A percentile compares a stretch with the other conserved stretches of the same genome.
These are phyloP conservation scores for Tetratostichococcus sp. DNA, from an alignment of 139 green algal genomes.

Conservation along the genomic window DNA sequence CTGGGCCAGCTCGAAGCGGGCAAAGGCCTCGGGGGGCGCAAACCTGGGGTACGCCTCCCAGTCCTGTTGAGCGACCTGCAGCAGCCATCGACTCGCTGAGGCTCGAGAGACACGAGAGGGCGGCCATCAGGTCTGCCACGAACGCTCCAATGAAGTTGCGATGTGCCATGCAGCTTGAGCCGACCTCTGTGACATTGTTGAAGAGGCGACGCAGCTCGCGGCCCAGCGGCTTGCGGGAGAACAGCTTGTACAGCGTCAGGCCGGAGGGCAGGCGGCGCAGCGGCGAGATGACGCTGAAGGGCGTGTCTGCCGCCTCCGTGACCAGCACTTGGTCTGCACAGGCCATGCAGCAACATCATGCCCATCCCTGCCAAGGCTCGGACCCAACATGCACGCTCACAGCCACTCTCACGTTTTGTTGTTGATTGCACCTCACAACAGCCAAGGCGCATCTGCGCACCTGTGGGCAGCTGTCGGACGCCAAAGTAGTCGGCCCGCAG, in stretches of 20 bases:
- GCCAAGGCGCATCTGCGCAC: too few species aligned
- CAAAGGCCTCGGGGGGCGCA: conserved; percentile 56
- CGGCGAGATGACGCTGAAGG: conserved; percentile 32
- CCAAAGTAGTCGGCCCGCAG: conserved; percentile 47
- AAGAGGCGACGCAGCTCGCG: conserved; percentile 44
- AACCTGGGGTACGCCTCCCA: conserved; percentile 61
- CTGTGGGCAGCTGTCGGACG: background rate
- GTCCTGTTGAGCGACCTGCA: background rate
- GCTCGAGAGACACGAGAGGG: too few species aligned
- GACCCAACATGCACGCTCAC: too few species aligned
- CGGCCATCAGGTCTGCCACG: too few species aligned
- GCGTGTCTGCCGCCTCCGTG: conserved; percentile 23
- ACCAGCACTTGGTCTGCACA: conserved; percentile 38
- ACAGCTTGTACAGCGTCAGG: conserved; percentile 53
- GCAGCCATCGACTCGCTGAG: too few species aligned
- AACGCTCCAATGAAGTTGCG: too few species aligned
- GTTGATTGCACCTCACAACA: too few species aligned
- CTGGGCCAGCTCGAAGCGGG: conserved; percentile 53
- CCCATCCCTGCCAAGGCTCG: too few species aligned
- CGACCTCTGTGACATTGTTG: conserved; percentile 8
- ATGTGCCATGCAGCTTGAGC: background rate
- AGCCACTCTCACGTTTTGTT: too few species aligned
- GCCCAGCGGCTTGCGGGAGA: conserved; percentile 35
- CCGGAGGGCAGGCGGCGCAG: conserved; percentile 1
- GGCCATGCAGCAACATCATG: background rate